Evolutionary conservation across 352 stramenopile genomes (phyloP).

Genomic region (Globisporangium sylvaticum): DNA sequence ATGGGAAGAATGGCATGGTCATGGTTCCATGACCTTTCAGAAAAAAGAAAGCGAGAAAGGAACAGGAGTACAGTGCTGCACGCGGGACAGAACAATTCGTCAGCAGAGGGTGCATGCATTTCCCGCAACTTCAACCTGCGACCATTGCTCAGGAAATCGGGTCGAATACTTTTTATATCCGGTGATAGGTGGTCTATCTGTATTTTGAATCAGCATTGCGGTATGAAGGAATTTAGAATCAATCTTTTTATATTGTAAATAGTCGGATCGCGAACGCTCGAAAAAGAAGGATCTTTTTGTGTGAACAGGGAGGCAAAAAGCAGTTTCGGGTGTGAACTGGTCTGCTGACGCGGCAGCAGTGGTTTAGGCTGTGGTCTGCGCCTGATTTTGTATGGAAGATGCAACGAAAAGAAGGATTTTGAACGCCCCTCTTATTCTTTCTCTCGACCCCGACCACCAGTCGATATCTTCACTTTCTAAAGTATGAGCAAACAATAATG

Average conservation of each 20-base stretch:
- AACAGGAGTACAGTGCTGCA: background rate
- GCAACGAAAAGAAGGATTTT: no score
- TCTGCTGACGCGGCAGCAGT: constrained; percentile 3
- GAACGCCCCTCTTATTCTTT: background rate
- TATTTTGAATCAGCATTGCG: background rate
- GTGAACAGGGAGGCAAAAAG: background rate
- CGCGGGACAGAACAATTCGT: background rate
- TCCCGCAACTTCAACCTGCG: constrained; percentile 9
- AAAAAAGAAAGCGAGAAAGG: background rate
- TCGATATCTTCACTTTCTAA: background rate
- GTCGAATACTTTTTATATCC: background rate
- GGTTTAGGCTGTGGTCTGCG: background rate
- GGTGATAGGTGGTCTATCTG: background rate
- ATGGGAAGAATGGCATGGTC: background rate
- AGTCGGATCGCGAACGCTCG: background rate
- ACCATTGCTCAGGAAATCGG: background rate
- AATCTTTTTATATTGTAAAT: background rate
- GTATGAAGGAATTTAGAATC: background rate
- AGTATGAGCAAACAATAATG: background rate
- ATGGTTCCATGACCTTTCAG: constrained; percentile 7
- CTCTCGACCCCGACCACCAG: background rate
- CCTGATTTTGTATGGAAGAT: background rate
- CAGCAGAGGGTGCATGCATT: background rate
- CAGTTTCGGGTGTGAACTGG: background rate
- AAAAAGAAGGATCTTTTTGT: background rate